phyloP scores from a whole-genome alignment of 768 basidiomycete genomes.

The Kwoniella sp. region DNA sequence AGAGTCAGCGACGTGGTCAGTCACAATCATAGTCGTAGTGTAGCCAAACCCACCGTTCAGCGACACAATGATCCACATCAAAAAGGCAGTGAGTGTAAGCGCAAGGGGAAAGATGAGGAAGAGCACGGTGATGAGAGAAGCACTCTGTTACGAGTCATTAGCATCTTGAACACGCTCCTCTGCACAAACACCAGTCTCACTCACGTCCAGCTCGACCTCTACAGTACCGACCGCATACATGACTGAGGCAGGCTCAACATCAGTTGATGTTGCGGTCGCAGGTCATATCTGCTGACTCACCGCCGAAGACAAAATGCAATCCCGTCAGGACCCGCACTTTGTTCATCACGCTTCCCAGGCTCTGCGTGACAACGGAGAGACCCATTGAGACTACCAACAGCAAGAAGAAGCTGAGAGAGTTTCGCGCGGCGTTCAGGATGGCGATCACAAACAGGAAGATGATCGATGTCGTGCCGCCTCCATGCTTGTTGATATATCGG shows the following conservation, averaged over 20 bases:
- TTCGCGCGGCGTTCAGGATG: conserved; percentile 90
- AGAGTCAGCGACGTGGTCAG: background rate
- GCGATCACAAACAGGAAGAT: conserved; percentile 89
- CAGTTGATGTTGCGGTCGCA: no score
- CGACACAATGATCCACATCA: conserved; percentile 91
- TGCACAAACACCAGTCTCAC: no score
- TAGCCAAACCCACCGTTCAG: conserved; percentile 62
- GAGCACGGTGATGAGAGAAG: conserved; percentile 75
- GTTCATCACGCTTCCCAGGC: conserved; percentile 76
- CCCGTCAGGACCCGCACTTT: conserved; percentile 74
- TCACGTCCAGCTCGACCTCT: conserved; percentile 76
- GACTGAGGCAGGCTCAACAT: conserved; percentile 57
- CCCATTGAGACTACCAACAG: conserved; percentile 88
- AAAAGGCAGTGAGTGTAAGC: conserved; percentile 89
- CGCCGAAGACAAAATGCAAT: conserved; percentile 88
- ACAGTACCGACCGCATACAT: conserved; percentile 93
- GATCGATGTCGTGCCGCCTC: conserved; percentile 52
- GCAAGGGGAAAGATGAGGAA: conserved; percentile 91
- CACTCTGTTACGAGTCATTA: conserved; percentile 51
- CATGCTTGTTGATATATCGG: conserved; percentile 71
- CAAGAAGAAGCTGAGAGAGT: conserved; percentile 89
- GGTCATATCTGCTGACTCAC: conserved; percentile 54
- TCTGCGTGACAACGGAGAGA: conserved; percentile 83
- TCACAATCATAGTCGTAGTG: background rate
- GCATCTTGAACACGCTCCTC: background rate